Evolutionary conservation across 2,329 filamentous ascomycete species (phyloP), one percentile per base, ranked within the genome.

Genomic region (Penicillium sclerotigenum): DNA sequence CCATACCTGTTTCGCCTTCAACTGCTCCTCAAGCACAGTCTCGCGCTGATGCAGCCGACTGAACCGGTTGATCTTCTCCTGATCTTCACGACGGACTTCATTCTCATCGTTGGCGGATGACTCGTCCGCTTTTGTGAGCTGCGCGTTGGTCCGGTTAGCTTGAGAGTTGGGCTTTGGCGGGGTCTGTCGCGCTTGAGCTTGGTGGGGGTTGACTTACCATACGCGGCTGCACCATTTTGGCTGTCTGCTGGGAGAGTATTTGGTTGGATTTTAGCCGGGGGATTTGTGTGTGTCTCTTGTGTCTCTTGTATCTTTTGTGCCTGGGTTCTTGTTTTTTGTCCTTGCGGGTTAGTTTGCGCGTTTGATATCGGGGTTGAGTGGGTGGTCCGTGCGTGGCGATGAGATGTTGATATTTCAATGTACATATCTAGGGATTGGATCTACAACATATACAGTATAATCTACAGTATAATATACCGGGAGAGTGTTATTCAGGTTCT

Each of bases 21-120:
- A 77, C 66, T 94, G 86, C 46, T 95, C 91, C 71, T 95, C 87
- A 4, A 97, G 74, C 3, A 81, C 75, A 33, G 88, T 81, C 73
- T 96, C 89, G 49, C 90, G 88, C 72, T 95, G 91, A 74, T 99
- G 94, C 60, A 99, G 81, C 42, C 91, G 87, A 75, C 92, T 97
- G 81, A 99, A 99, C 63, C 87, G 88, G 78, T 99, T 99, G 84
- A 99, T 99, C 78, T 94, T 96, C 79, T 97, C 92, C 76, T 99
- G 94, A 73, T 99, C 94, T 74, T 97, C 92, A 69, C 92, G 89
- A 58, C 94, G 89, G 57, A 99, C 94, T 75, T 97, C 90, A 67
- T 91, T 88, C 72, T 99, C 94, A 64, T 94, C 89, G 59, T 85
- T 83, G 20, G 86, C 81, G 57, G 86, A 73, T 56, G 80, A 87